Conservation (phyloP, 352 stramenopile species). For the Pythium phragmitis region DNA sequence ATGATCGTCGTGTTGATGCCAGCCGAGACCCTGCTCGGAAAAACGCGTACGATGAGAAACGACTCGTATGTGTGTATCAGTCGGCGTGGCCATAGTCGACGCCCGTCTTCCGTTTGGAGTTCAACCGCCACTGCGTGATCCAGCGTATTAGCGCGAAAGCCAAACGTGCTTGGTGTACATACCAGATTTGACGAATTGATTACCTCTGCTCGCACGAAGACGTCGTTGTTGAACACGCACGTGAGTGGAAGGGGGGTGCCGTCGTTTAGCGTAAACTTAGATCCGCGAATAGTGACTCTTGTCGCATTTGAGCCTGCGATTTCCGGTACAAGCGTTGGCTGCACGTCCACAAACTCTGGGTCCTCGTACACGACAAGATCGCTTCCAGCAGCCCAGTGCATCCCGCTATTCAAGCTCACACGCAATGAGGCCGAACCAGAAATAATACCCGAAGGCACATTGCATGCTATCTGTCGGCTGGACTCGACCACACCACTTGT, state of each 20-base stretch:
- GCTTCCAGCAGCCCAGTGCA: conserved; percentile 12
- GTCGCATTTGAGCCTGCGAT: not conserved
- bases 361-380: conserved; percentile 15
- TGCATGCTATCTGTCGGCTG: conserved; percentile 1
- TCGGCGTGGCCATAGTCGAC: not conserved
- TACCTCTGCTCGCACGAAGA: conserved; percentile 2
- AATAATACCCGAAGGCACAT: not conserved
- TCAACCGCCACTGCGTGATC: not conserved
- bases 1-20: conserved; percentile 14
- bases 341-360: conserved; percentile 5
- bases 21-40: conserved; percentile 8
- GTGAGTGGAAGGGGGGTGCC: conserved; percentile 10
- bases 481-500: conserved; percentile 12
- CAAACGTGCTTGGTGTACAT: conserved; percentile 1
- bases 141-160: not conserved
- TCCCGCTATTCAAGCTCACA: conserved; percentile 21
- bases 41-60: conserved; percentile 5
- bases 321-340: not conserved
- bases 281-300: conserved; percentile 5
- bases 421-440: conserved; percentile 1
- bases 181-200: not conserved
- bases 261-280: conserved; percentile 1
- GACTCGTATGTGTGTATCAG: not conserved
- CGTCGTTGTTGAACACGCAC: conserved; percentile 14
- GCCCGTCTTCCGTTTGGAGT: conserved; percentile 8